phyloP scores from a whole-genome alignment of 2,329 filamentous ascomycete genomes.

The Lachnellula suecica region DNA sequence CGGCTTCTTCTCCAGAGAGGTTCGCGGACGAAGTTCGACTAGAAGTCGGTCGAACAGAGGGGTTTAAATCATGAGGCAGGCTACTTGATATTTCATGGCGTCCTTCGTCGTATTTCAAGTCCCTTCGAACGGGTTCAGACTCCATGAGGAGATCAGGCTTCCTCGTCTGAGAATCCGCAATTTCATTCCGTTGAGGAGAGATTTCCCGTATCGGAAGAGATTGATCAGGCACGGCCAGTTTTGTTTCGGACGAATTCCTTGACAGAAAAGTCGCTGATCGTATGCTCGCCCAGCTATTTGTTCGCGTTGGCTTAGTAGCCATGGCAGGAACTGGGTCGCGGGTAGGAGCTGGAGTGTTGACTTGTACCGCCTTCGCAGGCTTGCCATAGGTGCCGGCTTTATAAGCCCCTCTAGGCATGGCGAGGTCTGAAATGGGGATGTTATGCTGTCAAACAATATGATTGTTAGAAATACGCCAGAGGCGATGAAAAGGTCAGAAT shows the following conservation, averaged over 20 bases:
- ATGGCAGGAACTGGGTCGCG: too few species aligned
- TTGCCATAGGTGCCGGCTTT: neutral
- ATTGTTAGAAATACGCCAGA: too few species aligned
- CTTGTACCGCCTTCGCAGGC: neutral
- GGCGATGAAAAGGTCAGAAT: too few species aligned
- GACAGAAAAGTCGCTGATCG: neutral
- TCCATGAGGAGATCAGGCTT: neutral
- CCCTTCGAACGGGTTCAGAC: neutral
- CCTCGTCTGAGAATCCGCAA: neutral
- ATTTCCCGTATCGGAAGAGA: neutral
- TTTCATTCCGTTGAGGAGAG: neutral
- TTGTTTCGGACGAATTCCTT: neutral
- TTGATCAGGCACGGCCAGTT: neutral
- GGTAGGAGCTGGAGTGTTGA: neutral
- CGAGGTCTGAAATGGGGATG: neutral
- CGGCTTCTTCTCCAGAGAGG: constrained; percentile 1
- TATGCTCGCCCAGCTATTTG: neutral
- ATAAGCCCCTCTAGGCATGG: neutral
- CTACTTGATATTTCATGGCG: neutral
- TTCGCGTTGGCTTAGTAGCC: neutral
- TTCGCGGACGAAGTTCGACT: neutral
- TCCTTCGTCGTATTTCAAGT: neutral
- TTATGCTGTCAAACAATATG: neutral
- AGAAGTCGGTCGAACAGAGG: neutral
- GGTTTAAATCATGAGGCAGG: neutral